These are phyloP conservation scores for Fragaria iinumae DNA, from an alignment of 306 rosid species.

Conservation along the genomic window DNA sequence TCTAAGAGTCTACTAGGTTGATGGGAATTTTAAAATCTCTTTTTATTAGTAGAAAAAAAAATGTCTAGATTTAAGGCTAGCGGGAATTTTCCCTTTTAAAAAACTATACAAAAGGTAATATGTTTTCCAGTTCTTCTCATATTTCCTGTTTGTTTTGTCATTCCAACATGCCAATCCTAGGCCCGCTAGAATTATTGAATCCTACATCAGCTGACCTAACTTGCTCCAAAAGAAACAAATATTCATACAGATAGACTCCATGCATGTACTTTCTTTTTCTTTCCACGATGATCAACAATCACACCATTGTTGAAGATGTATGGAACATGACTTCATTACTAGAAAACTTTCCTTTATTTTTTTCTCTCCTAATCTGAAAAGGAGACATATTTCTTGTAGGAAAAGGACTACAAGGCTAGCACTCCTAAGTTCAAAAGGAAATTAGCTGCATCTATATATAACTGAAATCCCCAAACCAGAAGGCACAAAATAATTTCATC, in stretches of 20 bases:
- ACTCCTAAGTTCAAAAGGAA: not conserved
- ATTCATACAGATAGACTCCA: too few relatives aligned
- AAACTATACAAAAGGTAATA: not conserved
- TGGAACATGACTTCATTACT: not conserved
- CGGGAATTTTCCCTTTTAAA: too few relatives aligned
- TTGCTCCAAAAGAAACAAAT: not conserved
- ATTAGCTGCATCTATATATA: not conserved
- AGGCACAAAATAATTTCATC: not conserved
- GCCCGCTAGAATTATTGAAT: not conserved
- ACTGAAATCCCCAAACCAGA: not conserved
- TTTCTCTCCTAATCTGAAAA: not conserved
- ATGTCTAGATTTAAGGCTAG: too few relatives aligned
- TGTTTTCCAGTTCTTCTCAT: not conserved
- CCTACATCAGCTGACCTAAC: not conserved
- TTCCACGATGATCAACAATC: not conserved
- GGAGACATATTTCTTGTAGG: not conserved
- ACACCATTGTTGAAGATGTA: not conserved
- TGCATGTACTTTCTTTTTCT: too few relatives aligned
- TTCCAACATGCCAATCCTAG: not conserved
- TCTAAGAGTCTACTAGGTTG: too few relatives aligned
- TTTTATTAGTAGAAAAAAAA: too few relatives aligned
- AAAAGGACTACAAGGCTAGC: not conserved
- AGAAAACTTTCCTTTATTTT: not conserved
- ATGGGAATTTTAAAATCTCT: too few relatives aligned
- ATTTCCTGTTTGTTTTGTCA: not conserved